Conservation (phyloP, 495 filamentous ascomycete species). For the Neurospora sp. region DNA sequence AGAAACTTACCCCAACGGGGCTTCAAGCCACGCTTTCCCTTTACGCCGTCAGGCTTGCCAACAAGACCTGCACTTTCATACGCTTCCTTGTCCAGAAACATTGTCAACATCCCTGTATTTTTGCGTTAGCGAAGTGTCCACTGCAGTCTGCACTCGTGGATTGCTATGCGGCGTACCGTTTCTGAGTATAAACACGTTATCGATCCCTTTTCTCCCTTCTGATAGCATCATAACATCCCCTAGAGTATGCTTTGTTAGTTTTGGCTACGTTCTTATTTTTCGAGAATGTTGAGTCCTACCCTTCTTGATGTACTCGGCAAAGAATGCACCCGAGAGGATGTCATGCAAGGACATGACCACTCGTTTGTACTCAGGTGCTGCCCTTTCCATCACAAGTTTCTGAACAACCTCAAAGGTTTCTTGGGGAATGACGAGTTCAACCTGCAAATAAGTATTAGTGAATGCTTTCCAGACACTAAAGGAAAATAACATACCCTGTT, state of each 20-base stretch:
- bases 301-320: constrained; percentile 75
- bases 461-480: background rate
- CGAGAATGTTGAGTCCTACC: constrained; percentile 38
- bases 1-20: constrained; percentile 38
- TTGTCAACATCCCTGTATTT: constrained; percentile 51
- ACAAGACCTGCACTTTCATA: constrained; percentile 80
- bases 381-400: constrained; percentile 35
- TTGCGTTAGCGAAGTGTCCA: constrained; percentile 2
- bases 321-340: constrained; percentile 68
- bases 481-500: constrained; percentile 49
- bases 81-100: constrained; percentile 72
- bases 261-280: background rate
- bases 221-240: constrained; percentile 89
- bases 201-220: constrained; percentile 66
- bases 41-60: constrained; percentile 55
- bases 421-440: constrained; percentile 65
- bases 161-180: constrained; percentile 42
- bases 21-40: constrained; percentile 42
- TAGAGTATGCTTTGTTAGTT: constrained; percentile 19
- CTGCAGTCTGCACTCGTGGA: background rate
- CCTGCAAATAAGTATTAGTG: constrained; percentile 31
- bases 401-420: constrained; percentile 50
- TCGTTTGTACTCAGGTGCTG: constrained; percentile 47
- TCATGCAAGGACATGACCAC: constrained; percentile 67
- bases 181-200: constrained; percentile 65